These are phyloP conservation scores for Phragmites australis DNA, from an alignment of 176 grass and related monocot genomes.

Conservation along the genomic window DNA sequence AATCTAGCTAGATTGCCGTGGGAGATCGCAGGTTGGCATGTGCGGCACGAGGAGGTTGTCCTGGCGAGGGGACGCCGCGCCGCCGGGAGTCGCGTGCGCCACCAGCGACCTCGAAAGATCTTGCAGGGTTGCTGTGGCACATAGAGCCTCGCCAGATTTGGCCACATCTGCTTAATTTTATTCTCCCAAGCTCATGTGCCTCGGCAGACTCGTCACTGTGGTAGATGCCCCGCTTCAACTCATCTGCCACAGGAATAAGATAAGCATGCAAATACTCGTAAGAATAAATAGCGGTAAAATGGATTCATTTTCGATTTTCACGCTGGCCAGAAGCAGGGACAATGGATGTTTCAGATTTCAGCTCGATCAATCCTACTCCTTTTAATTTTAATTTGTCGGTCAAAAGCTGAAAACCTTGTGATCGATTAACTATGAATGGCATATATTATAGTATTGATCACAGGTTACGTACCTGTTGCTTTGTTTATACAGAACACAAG, in stretches of 20 bases:
- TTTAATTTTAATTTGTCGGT: background rate
- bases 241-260: too few species aligned
- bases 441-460: constrained; percentile 2
- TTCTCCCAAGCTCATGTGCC: constrained; percentile 10
- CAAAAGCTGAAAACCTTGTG: background rate
- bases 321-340: background rate
- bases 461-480: background rate
- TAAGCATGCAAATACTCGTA: too few species aligned
- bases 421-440: background rate
- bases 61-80: constrained; percentile 18
- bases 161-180: constrained; percentile 22
- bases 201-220: too few species aligned
- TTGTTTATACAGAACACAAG: too few species aligned
- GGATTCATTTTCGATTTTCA: too few species aligned
- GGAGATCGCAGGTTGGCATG: too few species aligned
- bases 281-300: too few species aligned
- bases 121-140: background rate
- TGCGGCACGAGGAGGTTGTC: constrained; percentile 41
- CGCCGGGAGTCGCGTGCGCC: background rate
- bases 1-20: too few species aligned
- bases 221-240: background rate
- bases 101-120: background rate
- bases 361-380: background rate
- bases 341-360: background rate
- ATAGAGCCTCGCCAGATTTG: constrained; percentile 9